A percentile compares a stretch with the other conserved stretches of the same genome.
phyloP scores from a whole-genome alignment of 169 alveolate genomes.

The Babesia ovis region DNA sequence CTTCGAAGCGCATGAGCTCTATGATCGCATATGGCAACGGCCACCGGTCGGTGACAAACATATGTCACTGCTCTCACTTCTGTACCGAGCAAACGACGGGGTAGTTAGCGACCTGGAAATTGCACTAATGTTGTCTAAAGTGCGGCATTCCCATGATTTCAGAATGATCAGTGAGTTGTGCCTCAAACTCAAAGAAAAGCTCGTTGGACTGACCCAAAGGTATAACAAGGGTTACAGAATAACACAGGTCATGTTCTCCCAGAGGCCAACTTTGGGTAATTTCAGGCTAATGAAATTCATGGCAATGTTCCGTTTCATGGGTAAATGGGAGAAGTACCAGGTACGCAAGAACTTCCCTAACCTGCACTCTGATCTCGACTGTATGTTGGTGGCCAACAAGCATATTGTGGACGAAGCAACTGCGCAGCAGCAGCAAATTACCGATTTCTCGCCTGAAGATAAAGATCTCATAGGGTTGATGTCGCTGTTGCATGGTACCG shows the following conservation, averaged over 20 bases:
- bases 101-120: slow-evolving; percentile 13
- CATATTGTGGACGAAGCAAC: not conserved
- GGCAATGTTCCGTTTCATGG: slow-evolving; percentile 24
- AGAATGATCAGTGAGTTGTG: slow-evolving; percentile 3
- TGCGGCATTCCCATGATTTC: not conserved
- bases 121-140: not conserved
- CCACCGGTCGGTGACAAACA: not conserved
- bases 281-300: not conserved
- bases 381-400: slow-evolving; percentile 26
- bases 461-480: not conserved
- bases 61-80: slow-evolving; percentile 21
- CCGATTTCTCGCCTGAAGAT: slow-evolving; percentile 10
- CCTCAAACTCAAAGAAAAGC: not conserved
- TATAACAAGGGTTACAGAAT: not conserved
- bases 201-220: not conserved
- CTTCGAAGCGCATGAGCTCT: not conserved
- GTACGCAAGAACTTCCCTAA: slow-evolving; percentile 10
- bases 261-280: slow-evolving; percentile 25
- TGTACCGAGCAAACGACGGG: slow-evolving; percentile 21
- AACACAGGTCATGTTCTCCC: not conserved
- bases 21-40: not conserved
- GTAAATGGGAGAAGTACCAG: not conserved
- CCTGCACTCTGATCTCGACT: slow-evolving; percentile 4
- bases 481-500: slow-evolving; percentile 34
- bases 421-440: not conserved